These are phyloP conservation scores for Salinomyces thailandicus DNA, from an alignment of 2,329 filamentous ascomycete species.

Conservation along the genomic window DNA sequence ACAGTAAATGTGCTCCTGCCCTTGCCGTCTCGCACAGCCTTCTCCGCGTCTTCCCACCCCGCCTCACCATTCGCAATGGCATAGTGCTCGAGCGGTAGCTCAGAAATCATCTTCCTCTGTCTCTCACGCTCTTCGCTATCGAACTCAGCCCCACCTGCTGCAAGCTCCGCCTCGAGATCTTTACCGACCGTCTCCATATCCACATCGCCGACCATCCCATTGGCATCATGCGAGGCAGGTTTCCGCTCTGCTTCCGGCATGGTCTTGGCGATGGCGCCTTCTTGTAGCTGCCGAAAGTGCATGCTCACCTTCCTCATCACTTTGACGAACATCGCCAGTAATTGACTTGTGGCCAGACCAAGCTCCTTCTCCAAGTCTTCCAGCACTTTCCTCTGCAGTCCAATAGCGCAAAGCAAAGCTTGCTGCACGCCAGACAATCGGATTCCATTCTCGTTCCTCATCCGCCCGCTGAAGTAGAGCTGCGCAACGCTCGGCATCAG, in stretches of 20 bases:
- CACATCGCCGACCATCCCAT: slow-evolving; percentile 43
- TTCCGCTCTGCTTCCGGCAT: slow-evolving; percentile 31
- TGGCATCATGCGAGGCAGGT: slow-evolving; percentile 15
- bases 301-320: slow-evolving; percentile 77
- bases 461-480: slow-evolving; percentile 73
- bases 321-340: slow-evolving; percentile 96
- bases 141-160: slow-evolving; percentile 70
- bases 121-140: slow-evolving; percentile 57
- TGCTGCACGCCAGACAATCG: slow-evolving; percentile 74
- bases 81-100: slow-evolving; percentile 77
- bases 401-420: slow-evolving; percentile 78
- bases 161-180: slow-evolving; percentile 69
- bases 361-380: slow-evolving; percentile 72
- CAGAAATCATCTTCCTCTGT: slow-evolving; percentile 80
- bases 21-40: slow-evolving; percentile 36
- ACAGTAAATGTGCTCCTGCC: slow-evolving; percentile 63
- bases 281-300: slow-evolving; percentile 65
- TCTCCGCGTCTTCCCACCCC: slow-evolving; percentile 57
- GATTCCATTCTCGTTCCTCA: slow-evolving; percentile 42
- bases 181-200: slow-evolving; percentile 36
- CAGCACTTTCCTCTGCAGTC: slow-evolving; percentile 80
- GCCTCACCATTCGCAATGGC: slow-evolving; percentile 41
- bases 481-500: slow-evolving; percentile 72
- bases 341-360: slow-evolving; percentile 60
- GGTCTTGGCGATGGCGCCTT: slow-evolving; percentile 49